phyloP scores from a whole-genome alignment of 495 filamentous ascomycete species.

The Pseudoneurospora amorphoporcata region DNA sequence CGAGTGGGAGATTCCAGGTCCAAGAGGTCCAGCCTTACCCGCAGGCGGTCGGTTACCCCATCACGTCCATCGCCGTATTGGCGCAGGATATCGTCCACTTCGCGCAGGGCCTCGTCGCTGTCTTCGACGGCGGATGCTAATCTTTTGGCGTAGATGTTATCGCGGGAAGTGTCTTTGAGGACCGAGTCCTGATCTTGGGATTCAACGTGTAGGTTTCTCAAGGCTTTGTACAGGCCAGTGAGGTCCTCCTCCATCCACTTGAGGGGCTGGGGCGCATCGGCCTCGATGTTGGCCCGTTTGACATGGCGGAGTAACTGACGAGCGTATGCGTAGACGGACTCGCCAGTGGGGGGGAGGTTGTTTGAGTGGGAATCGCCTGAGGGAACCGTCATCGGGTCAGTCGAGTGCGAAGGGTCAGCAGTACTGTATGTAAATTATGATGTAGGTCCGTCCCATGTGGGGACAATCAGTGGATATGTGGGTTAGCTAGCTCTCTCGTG shows the following conservation, averaged over 20 bases:
- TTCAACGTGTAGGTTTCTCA: conserved; percentile 41
- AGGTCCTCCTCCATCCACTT: conserved; percentile 30
- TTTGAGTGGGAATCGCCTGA: conserved; percentile 1
- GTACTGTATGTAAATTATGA: neutral
- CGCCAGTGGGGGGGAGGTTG: conserved; percentile 21
- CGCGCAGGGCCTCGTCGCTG: conserved; percentile 36
- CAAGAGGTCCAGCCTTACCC: conserved; percentile 25
- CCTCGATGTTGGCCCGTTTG: conserved; percentile 18
- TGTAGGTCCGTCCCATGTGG: neutral
- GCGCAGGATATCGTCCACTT: conserved; percentile 37
- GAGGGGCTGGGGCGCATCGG: conserved; percentile 22
- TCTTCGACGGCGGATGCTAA: conserved; percentile 38
- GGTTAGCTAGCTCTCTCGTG: neutral
- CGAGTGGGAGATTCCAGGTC: conserved; percentile 31
- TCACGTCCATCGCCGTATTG: conserved; percentile 18
- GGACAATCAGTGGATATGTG: neutral
- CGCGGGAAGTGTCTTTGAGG: conserved; percentile 23
- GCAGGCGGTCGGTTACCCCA: conserved; percentile 1
- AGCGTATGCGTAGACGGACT: conserved; percentile 33
- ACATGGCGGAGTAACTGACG: conserved; percentile 15
- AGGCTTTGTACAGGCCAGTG: conserved; percentile 33
- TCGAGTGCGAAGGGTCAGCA: no score
- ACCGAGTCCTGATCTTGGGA: conserved; percentile 38
- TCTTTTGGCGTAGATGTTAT: conserved; percentile 28
- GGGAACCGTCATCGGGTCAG: conserved; percentile 12